A percentile compares a stretch with the other conserved stretches of the same genome.
phyloP scores from a whole-genome alignment of 257 asterid genomes.

The Cordia subcordata region DNA sequence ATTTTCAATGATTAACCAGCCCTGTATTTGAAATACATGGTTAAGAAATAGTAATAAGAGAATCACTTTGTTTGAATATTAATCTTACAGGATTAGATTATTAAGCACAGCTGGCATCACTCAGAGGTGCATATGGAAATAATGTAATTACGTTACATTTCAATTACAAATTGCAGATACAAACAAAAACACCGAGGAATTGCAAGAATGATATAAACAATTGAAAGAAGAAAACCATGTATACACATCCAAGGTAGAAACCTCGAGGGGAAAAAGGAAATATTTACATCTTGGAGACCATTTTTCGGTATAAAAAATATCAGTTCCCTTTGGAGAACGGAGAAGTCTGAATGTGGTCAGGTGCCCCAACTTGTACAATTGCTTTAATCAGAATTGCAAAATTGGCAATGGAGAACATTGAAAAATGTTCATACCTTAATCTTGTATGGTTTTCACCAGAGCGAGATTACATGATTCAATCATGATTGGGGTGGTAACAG shows the following conservation, averaged over 20 bases:
- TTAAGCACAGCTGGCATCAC: no score
- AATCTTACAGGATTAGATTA: no score
- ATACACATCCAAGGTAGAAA: constrained; percentile 1
- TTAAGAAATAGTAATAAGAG: no score
- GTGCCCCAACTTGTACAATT: constrained; percentile 5
- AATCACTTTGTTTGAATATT: no score
- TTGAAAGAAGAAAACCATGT: not conserved
- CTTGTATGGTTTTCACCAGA: constrained; percentile 7
- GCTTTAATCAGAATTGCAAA: constrained; percentile 2
- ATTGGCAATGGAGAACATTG: constrained; percentile 1
- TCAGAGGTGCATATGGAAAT: no score
- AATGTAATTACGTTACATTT: no score
- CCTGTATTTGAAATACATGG: no score
- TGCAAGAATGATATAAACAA: constrained; percentile 5
- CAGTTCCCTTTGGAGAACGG: not conserved
- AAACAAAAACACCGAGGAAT: not conserved
- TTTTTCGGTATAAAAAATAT: constrained; percentile 8
- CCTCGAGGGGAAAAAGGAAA: not conserved
- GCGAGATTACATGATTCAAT: constrained; percentile 9
- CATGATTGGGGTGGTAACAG: constrained; percentile 42
- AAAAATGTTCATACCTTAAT: constrained; percentile 5
- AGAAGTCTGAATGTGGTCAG: constrained; percentile 1
- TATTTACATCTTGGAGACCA: not conserved
- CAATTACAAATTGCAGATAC: not conserved
- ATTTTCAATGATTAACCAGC: no score